Percentiles rank a stretch among this genome's conserved stretches.
Conservation (phyloP, 495 filamentous ascomycete species). For the Parathielavia appendiculata region DNA sequence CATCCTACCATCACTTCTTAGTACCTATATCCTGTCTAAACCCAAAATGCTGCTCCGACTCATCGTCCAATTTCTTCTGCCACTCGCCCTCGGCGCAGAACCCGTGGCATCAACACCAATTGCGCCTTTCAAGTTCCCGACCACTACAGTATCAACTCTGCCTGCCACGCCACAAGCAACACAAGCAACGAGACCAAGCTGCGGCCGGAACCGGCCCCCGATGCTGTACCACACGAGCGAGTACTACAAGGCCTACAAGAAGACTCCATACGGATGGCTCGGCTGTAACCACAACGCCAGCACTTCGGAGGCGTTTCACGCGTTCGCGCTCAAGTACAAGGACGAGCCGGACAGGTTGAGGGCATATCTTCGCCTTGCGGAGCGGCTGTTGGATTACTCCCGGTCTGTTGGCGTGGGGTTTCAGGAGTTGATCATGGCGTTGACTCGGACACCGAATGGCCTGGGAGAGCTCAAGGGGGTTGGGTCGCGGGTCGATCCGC, state of each 20-base stretch:
- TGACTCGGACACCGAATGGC: not conserved
- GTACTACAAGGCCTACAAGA: not conserved
- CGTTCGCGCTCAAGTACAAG: not conserved
- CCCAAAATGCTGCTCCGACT: too few species aligned
- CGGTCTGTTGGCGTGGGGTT: not conserved
- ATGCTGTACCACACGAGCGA: not conserved
- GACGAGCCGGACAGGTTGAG: not conserved
- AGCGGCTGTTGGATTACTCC: not conserved
- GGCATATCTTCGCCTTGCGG: not conserved
- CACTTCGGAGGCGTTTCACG: not conserved
- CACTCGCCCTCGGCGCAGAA: too few species aligned
- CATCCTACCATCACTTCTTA: too few species aligned
- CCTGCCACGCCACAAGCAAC: not conserved
- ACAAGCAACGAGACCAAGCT: not conserved
- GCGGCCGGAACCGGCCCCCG: not conserved
- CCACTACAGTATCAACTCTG: not conserved
- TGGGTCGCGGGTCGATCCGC: not conserved
- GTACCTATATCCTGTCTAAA: too few species aligned
- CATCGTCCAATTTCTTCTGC: too few species aligned
- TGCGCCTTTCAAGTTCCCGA: not conserved
- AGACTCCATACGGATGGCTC: not conserved
- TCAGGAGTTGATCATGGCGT: not conserved
- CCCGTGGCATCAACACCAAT: not conserved
- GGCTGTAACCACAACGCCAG: not conserved
- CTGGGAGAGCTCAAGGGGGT: not conserved